Base-by-base conservation (phyloP, 768 basidiomycete genomes). In the Phylloporus arenicola region DNA sequence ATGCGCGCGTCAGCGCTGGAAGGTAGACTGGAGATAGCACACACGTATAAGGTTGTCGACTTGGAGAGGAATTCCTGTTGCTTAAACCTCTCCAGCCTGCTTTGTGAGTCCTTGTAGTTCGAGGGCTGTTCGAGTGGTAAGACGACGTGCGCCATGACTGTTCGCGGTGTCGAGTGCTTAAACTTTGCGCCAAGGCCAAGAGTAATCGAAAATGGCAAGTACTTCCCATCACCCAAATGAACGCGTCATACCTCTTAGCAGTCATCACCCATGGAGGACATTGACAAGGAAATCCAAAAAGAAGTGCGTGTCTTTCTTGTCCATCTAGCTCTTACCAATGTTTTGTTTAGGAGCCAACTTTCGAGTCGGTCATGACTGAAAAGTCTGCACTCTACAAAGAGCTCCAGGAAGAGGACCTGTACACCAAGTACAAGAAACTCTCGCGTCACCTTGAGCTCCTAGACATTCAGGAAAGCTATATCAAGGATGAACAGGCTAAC, bases 401-500 rank as follows among this genome's bases (percentile, higher is more conserved):
- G 60, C 77, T 95, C 29, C 91, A 93, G 61, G 74, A 81, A 51
- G 90, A 97, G 72, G 96, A 97, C 71, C 73, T 97, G 54, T 99
- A 98, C 68, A 84, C 90, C 70, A 96, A 94, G 69, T 96, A 91
- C 82, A 95, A 96, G 80, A 92, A 92, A 64, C 86, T 99, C 44
- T 81, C 89, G 46, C 86, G 92, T 43, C 95, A 99, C 63, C 78
- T 94, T 30, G 93, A 99, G 64, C 92, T 99, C 75, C 83, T 98
- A 33, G 88, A 91, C 46, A 91, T 92, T 24, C 86, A 88, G 62
- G 89, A 97, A 71, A 88, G 88, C 72, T 99, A 98, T 68, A 96
- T 99, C 71, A 95, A 98, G 67, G 95, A 99, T 60, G 96, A 99
- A 69, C 94, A 96, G 62, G 90, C 90, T 14, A 97, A 97, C 64